These are phyloP conservation scores for Pholiota adiposa DNA, from an alignment of 1,284 basidiomycete genomes.

Conservation along the genomic window DNA sequence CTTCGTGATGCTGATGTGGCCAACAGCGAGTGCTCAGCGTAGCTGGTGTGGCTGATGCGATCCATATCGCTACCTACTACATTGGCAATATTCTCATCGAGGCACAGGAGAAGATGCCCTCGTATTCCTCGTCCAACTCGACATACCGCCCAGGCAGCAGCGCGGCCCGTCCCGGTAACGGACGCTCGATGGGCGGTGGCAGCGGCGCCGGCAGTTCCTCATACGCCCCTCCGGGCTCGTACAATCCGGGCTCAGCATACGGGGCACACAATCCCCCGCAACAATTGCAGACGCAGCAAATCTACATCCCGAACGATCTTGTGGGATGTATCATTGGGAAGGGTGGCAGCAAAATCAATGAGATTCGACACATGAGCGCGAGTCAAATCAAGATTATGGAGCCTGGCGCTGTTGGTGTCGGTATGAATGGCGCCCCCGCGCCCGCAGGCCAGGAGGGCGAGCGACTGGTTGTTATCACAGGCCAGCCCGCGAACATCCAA, in stretches of 20 bases:
- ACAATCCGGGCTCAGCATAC: conserved; percentile 45
- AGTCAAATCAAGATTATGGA: conserved; percentile 99
- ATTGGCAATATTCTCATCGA: conserved; percentile 97
- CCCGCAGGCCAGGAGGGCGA: conserved; percentile 82
- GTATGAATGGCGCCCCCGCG: conserved; percentile 65
- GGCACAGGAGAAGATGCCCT: conserved; percentile 86
- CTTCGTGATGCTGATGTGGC: conserved; percentile 10
- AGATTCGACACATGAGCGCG: conserved; percentile 92
- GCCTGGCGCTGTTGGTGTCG: conserved; percentile 79
- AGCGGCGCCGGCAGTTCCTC: conserved; percentile 55
- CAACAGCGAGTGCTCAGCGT: conserved; percentile 91
- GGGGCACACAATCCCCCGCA: conserved; percentile 46
- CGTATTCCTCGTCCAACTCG: conserved; percentile 52
- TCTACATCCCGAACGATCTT: conserved; percentile 97
- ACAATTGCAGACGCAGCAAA: conserved; percentile 94
- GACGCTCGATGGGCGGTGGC: conserved; percentile 27
- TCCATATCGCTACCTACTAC: conserved; percentile 99
- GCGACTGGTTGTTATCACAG: conserved; percentile 92
- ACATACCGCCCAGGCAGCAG: conserved; percentile 61
- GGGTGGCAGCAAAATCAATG: conserved; percentile 98
- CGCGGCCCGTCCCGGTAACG: conserved; percentile 42
- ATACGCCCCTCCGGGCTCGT: conserved; percentile 70
- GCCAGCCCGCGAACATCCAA: conserved; percentile 92
- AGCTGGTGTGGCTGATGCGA: conserved; percentile 98
- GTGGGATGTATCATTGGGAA: conserved; percentile 99